Conservation (phyloP, 345 rosid genomes). For the Mallotus nudiflorus region DNA sequence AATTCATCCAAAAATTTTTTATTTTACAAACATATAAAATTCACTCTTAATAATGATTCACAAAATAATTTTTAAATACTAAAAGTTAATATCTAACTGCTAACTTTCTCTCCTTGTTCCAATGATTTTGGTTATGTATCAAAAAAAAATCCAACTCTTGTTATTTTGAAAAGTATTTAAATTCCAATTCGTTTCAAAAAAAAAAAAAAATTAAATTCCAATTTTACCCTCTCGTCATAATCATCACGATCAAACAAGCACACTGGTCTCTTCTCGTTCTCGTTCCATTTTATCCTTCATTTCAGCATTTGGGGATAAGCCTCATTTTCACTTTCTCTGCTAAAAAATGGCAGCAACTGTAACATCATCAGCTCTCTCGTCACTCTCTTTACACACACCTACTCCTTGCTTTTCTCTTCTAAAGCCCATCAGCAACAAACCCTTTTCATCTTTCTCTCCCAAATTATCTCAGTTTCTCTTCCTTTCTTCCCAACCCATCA, state of each 20-base stretch:
- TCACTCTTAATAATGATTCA: no score
- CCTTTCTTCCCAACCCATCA: conserved; percentile 20
- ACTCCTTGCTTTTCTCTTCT: conserved; percentile 1
- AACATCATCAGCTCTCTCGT: conserved; percentile 36
- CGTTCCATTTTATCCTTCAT: not conserved
- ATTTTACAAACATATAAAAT: no score
- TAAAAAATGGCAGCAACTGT: conserved; percentile 26
- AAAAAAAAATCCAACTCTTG: no score
- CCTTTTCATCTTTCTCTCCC: not conserved
- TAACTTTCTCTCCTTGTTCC: no score
- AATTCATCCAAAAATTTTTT: no score
- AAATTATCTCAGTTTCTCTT: conserved; percentile 21
- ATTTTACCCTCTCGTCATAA: not conserved
- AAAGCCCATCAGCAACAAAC: conserved; percentile 20
- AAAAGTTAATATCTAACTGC: no score
- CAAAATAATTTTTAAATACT: no score
- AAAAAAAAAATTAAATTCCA: not conserved
- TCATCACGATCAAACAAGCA: not conserved
- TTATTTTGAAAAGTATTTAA: no score
- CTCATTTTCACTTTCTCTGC: not conserved
- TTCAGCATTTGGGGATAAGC: conserved; percentile 17
- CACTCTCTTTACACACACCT: conserved; percentile 35
- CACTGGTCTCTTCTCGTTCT: no score
- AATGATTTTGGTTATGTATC: no score
- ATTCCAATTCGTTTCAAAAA: no score